These are phyloP conservation scores for Xenosphaeropsis pyriputrescens DNA, from an alignment of 2,329 filamentous ascomycete species.

Conservation along the genomic window DNA sequence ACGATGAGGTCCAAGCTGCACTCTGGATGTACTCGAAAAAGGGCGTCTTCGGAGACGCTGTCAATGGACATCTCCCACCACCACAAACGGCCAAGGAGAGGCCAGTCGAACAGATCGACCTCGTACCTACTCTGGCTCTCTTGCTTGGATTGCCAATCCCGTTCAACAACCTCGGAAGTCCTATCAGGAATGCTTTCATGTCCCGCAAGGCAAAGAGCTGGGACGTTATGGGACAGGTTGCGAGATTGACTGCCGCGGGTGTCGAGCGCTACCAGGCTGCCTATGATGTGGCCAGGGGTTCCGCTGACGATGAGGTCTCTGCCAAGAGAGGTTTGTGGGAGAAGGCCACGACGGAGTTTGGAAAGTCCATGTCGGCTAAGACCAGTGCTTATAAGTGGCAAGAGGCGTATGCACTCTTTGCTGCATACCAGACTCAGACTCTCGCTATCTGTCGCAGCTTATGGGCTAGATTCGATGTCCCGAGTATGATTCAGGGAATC, in stretches of 20 bases:
- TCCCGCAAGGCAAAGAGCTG: slow-evolving; percentile 55
- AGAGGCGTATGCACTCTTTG: slow-evolving; percentile 42
- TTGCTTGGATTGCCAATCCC: slow-evolving; percentile 85
- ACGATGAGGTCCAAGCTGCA: slow-evolving; percentile 87
- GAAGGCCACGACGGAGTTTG: slow-evolving; percentile 23
- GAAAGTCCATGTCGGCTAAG: slow-evolving; percentile 22
- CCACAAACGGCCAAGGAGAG: slow-evolving; percentile 63
- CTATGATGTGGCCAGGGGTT: slow-evolving; percentile 59
- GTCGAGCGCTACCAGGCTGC: slow-evolving; percentile 80
- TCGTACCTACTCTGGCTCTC: slow-evolving; percentile 82
- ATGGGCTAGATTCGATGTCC: slow-evolving; percentile 86
- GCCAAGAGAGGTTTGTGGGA: slow-evolving; percentile 44
- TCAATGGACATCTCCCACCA: slow-evolving; percentile 39
- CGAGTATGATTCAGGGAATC: slow-evolving; percentile 73
- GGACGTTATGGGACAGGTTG: slow-evolving; percentile 64
- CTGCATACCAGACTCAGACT: slow-evolving; percentile 64
- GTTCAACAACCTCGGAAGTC: slow-evolving; percentile 86
- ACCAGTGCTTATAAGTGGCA: slow-evolving; percentile 14
- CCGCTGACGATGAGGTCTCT: slow-evolving; percentile 37
- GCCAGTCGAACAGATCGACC: slow-evolving; percentile 74
- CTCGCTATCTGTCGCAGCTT: slow-evolving; percentile 66
- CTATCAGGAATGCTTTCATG: slow-evolving; percentile 87
- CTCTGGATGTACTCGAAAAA: slow-evolving; percentile 97
- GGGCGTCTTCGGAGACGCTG: slow-evolving; percentile 66
- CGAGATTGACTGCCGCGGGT: slow-evolving; percentile 65